phyloP scores from a whole-genome alignment of 306 rosid species.

The Dryas alaskensis region DNA sequence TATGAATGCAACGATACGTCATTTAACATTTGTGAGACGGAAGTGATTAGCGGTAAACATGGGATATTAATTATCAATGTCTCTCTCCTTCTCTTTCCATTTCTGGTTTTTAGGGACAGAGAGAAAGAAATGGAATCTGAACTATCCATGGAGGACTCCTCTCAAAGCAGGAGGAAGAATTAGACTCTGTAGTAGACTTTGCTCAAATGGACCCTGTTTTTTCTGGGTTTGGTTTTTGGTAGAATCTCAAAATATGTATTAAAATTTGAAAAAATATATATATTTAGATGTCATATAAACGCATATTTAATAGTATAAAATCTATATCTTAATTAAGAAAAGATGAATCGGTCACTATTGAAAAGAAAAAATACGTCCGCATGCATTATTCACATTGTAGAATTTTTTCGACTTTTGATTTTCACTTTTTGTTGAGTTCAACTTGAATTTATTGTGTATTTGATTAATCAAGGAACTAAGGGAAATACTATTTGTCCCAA shows the following conservation, averaged over 20 bases:
- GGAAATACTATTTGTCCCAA: too few relatives aligned
- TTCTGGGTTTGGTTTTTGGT: background rate
- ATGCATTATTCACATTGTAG: too few relatives aligned
- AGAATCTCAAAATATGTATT: slow-evolving; percentile 10
- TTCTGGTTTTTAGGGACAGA: background rate
- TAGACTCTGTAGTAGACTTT: slow-evolving; percentile 9
- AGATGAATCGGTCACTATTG: too few relatives aligned
- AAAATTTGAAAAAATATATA: background rate
- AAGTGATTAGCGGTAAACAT: slow-evolving; percentile 23
- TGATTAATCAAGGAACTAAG: too few relatives aligned
- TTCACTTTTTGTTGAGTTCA: background rate
- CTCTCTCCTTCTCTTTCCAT: slow-evolving; percentile 17
- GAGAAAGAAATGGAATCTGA: slow-evolving; percentile 29
- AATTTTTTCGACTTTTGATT: background rate
- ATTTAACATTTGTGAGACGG: slow-evolving; percentile 10
- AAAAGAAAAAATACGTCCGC: too few relatives aligned
- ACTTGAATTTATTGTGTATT: too few relatives aligned
- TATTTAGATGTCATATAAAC: too few relatives aligned
- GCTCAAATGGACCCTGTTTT: slow-evolving; percentile 16
- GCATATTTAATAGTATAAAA: too few relatives aligned
- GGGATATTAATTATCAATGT: slow-evolving; percentile 21
- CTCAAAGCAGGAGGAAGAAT: slow-evolving; percentile 16
- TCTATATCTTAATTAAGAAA: too few relatives aligned
- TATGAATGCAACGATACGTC: too few relatives aligned
- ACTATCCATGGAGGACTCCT: slow-evolving; percentile 3